Evolutionary conservation across 306 rosid species (phyloP), one percentile per base, ranked within the genome.

Genomic region (Quercus glauca): DNA sequence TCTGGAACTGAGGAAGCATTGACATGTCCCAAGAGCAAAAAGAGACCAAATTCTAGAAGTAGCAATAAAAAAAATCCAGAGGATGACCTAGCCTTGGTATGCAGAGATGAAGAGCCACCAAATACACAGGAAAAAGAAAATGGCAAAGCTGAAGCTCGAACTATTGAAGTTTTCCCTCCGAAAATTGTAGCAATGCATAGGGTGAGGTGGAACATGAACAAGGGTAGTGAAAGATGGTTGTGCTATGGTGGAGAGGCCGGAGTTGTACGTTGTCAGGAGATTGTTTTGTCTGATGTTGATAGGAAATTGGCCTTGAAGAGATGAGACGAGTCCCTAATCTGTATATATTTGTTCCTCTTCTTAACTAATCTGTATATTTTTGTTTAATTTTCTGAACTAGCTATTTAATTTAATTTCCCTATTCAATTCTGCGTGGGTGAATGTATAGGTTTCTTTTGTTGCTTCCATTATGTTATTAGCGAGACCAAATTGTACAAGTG

Each of bases 201-300:
- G 80, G 91, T 95, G 83, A 91, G 97, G 83, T 93, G 98, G 99
- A 95, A 93, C 87, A 88, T 86, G 96, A 95, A 95, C 86, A 79
- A 81, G 67, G 99, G 98, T 41, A 88, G 98, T 81, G 99, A 95
- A 81, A 91, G 81, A 88, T 93, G 99, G 99, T 52, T 93, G 87
- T 90, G 94, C 86, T 90, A 76, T 67, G 99, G 98, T 45, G 98
- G 98, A 67, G 99, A 94, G 5, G 87, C 88, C 26, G 97, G 99
- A 71, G 8, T 95, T 51, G 85, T 95, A 41, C 97, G 99, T 20
- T 95, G 97, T 79, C 94, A 91, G 75, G 89, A 91, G 85, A 90
- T 95, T 83, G 85, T 82, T 74, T 76, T 84, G 73, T 84, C 92
- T 19, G 64, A 85, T 7, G 19, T 67, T 1, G 93, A 95, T 64